Percentiles rank a stretch among this genome's conserved stretches.
Conservation (phyloP, 2,329 filamentous ascomycete genomes). For the Knufia fluminis region DNA sequence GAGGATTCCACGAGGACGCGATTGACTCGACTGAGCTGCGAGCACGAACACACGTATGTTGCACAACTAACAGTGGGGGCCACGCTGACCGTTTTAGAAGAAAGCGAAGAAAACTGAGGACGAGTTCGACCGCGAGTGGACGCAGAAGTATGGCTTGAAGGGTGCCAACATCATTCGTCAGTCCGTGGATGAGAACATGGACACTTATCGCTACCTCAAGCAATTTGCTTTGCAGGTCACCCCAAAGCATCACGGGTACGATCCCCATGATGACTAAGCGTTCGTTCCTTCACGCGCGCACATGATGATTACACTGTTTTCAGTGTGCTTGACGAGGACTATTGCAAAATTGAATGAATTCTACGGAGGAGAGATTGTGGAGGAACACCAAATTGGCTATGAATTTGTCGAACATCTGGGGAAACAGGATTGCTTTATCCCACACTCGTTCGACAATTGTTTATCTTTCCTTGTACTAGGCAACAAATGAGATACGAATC, state of each 20-base stretch:
- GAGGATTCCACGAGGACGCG: conserved; percentile 91
- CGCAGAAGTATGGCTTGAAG: conserved; percentile 51
- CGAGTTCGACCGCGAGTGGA: conserved; percentile 51
- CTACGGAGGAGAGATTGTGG: too few species aligned
- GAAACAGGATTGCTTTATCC: too few species aligned
- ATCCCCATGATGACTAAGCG: neutral
- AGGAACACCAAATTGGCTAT: too few species aligned
- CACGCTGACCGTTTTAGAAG: conserved; percentile 21
- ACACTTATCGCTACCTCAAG: conserved; percentile 56
- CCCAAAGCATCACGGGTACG: neutral
- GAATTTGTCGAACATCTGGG: too few species aligned
- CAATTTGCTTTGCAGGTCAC: conserved; percentile 45
- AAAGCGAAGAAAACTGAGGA: conserved; percentile 39
- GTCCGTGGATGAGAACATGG: conserved; percentile 50
- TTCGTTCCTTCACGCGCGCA: too few species aligned
- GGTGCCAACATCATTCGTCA: conserved; percentile 50
- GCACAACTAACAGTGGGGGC: conserved; percentile 11
- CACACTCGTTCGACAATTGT: too few species aligned
- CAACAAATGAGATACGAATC: too few species aligned
- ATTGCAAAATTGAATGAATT: too few species aligned
- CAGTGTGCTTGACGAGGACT: too few species aligned
- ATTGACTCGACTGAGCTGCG: conserved; percentile 71
- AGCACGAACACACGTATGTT: conserved; percentile 42
- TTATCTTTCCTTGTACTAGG: too few species aligned
- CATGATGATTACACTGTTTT: too few species aligned